Evolutionary conservation across 2,329 filamentous ascomycete genomes (phyloP), one percentile per base, ranked within the genome.

Genomic region (Pestalotiopsis sp.): DNA sequence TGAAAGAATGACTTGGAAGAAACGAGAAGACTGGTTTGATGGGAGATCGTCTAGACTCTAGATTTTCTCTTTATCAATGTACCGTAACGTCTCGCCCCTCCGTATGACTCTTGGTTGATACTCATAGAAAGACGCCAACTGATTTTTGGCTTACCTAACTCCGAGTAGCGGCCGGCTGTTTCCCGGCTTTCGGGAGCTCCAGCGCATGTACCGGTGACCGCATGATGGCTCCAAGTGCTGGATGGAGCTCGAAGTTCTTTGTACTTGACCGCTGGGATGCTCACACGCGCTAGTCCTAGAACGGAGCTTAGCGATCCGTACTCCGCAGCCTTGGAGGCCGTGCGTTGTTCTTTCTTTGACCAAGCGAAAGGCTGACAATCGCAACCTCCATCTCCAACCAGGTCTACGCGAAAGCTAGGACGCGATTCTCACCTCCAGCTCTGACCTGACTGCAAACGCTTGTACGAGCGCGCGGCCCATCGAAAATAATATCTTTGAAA

Each of bases 81-180:
- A 52, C 45, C 14, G 20, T 17, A 36, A 59, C 14, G 57, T 59
- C 59, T 39, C 41, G 59, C 59, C 59, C 36, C 31, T 36, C 36
- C 41, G 59, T 38, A 62, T 62, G 59, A 62, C 59, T 62, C 59
- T 62, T 62, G 59, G 57, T 17, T 36, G 23, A 23, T 59, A 27
- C 25, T 36, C 23, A 59, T 59, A 14, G 57, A 23, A 27, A 27
- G 27, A 13, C 57, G 57, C 57, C 57, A 59, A 27, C 27, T n/a
- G 36, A 20, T 13, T 38, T 39, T 62, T 39, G 31, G 64, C 64
- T 76, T 75, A 76, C 67, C 65, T 76, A 76, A 72, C 63, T 67
- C 67, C 65, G 39, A 70, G 65, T 31, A 67, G 38, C 70, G 66
- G 68, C 67, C 67, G 68, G 67, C 58, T 68, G 69, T 66, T 72